Conservation (phyloP, 2,329 filamentous ascomycete genomes). For the Aspergillus oerlinghausenensis region DNA sequence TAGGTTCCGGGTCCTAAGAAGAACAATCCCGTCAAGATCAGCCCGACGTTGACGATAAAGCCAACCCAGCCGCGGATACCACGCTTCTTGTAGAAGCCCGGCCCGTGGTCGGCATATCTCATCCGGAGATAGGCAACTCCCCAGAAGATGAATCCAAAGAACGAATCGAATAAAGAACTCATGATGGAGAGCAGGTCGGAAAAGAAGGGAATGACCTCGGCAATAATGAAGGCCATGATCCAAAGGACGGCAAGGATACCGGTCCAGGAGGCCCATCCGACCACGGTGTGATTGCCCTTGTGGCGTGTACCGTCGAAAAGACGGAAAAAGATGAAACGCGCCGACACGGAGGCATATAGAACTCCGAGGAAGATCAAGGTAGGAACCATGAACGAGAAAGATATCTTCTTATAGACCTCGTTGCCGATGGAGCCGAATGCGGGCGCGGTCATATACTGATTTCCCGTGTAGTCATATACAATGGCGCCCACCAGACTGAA, state of each 20-base stretch:
- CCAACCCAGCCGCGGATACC: conserved; percentile 42
- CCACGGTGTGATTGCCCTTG: conserved; percentile 71
- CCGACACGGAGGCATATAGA: conserved; percentile 83
- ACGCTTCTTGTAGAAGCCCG: conserved; percentile 37
- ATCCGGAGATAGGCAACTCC: conserved; percentile 44
- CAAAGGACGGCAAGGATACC: conserved; percentile 63
- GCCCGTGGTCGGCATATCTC: conserved; percentile 38
- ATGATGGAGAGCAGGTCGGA: conserved; percentile 58
- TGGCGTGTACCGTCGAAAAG: conserved; percentile 75
- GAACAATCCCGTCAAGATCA: conserved; percentile 72
- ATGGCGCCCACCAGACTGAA: conserved; percentile 78
- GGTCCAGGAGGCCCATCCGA: conserved; percentile 77
- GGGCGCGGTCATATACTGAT: conserved; percentile 80
- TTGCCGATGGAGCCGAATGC: conserved; percentile 80
- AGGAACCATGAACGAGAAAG: conserved; percentile 93
- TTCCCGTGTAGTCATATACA: conserved; percentile 83
- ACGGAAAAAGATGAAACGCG: conserved; percentile 88
- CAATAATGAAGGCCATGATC: conserved; percentile 87
- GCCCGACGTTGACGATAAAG: conserved; percentile 59
- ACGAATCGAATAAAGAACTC: conserved; percentile 76
- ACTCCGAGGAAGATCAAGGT: conserved; percentile 90
- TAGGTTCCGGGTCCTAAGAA: conserved; percentile 83
- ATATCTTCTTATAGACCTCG: conserved; percentile 73
- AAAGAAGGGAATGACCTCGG: conserved; percentile 92
- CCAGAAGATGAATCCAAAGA: conserved; percentile 83